phyloP scores from a whole-genome alignment of 495 filamentous ascomycete genomes.

The Halenospora varia region DNA sequence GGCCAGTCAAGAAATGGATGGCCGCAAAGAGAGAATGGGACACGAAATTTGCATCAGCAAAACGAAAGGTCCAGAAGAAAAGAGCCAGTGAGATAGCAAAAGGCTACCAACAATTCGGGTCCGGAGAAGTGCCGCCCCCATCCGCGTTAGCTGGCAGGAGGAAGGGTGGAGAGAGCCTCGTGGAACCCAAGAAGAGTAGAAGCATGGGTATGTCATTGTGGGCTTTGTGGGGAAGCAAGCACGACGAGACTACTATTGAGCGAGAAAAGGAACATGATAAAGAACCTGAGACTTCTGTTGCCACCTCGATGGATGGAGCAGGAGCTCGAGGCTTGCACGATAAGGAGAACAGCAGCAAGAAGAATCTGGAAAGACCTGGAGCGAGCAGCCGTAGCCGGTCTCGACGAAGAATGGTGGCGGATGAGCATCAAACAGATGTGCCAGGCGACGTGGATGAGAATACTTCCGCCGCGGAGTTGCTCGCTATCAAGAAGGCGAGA shows the following conservation, averaged over 20 bases:
- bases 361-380: constrained; percentile 22
- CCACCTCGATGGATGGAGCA: constrained; percentile 29
- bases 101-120: constrained; percentile 63
- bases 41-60: constrained; percentile 58
- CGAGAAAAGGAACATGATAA: constrained; percentile 40
- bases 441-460: constrained; percentile 26
- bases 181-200: constrained; percentile 51
- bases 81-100: constrained; percentile 64
- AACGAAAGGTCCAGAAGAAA: constrained; percentile 62
- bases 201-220: constrained; percentile 78
- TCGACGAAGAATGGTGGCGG: constrained; percentile 34
- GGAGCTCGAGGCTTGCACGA: constrained; percentile 29
- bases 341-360: constrained; percentile 31
- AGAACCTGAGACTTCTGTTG: constrained; percentile 18
- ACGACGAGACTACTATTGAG: constrained; percentile 69
- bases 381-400: constrained; percentile 29
- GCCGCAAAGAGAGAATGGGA: constrained; percentile 67
- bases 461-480: constrained; percentile 28
- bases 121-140: constrained; percentile 75
- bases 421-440: constrained; percentile 33
- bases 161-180: constrained; percentile 37
- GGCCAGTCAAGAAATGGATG: constrained; percentile 81
- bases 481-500: constrained; percentile 19
- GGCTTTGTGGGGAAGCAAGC: constrained; percentile 81
- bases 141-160: constrained; percentile 74